A percentile compares a stretch with the other conserved stretches of the same genome.
phyloP scores from a whole-genome alignment of 2,329 filamentous ascomycete genomes.

The Aspergillus brasiliensis region DNA sequence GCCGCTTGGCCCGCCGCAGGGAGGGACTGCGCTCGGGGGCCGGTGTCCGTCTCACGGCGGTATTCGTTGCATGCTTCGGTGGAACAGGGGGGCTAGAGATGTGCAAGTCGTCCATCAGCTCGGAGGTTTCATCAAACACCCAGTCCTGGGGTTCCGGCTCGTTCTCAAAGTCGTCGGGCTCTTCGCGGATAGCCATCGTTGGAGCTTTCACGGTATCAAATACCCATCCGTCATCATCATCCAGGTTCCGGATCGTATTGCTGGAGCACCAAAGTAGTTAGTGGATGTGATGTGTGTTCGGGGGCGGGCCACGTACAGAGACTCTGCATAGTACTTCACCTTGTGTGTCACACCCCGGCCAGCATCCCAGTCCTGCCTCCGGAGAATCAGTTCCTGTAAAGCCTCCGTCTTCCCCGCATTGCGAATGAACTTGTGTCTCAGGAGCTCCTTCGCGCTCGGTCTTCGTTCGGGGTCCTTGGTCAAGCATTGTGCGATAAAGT shows the following conservation, averaged over 20 bases:
- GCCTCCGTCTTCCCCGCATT: constrained; percentile 85
- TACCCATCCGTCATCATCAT: constrained; percentile 84
- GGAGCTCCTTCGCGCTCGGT: constrained; percentile 80
- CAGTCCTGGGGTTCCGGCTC: constrained; percentile 41
- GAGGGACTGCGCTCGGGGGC: constrained; percentile 50
- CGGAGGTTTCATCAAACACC: constrained; percentile 40
- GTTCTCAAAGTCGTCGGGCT: constrained; percentile 52
- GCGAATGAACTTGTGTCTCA: constrained; percentile 86
- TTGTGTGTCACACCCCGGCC: constrained; percentile 69
- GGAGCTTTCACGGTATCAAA: constrained; percentile 86
- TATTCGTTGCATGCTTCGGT: constrained; percentile 58
- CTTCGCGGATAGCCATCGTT: constrained; percentile 61
- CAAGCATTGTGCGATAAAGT: constrained; percentile 87
- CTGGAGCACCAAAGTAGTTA: constrained; percentile 36
- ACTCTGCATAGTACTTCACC: constrained; percentile 90
- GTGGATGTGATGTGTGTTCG: constrained; percentile 14
- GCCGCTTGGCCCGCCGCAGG: constrained; percentile 43
- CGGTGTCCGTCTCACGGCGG: constrained; percentile 54
- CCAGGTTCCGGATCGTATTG: constrained; percentile 61
- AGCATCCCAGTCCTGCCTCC: constrained; percentile 80
- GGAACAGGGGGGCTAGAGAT: constrained; percentile 49
- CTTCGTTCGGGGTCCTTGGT: constrained; percentile 87
- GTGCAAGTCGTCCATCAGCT: constrained; percentile 43
- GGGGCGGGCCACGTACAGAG: constrained; percentile 57
- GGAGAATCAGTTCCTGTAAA: constrained; percentile 79